These are phyloP conservation scores for Glomus cerebriforme DNA, from an alignment of 192 early-diverging fungal genomes.

Conservation along the genomic window DNA sequence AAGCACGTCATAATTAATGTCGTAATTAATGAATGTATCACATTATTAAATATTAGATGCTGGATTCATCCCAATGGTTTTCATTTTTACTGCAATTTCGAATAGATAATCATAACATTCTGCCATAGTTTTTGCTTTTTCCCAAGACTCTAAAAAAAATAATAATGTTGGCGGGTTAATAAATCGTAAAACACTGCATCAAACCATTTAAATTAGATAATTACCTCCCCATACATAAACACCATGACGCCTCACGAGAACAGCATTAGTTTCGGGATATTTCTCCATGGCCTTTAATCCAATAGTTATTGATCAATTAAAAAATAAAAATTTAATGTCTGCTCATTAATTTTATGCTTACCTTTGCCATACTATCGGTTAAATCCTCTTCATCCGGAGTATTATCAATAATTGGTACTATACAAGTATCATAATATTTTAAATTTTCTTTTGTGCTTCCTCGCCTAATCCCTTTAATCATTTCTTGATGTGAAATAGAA, in stretches of 20 bases:
- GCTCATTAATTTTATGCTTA: conserved; percentile 26
- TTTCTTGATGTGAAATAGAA: conserved; percentile 93
- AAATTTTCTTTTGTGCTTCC: conserved; percentile 67
- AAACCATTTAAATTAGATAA: background rate
- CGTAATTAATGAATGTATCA: no score
- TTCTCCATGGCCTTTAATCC: conserved; percentile 69
- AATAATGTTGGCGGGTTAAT: background rate
- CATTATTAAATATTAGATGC: no score
- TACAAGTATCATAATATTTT: conserved; percentile 77
- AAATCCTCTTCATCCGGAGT: conserved; percentile 92
- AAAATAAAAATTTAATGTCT: background rate
- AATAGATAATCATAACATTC: conserved; percentile 99
- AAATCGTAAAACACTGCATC: background rate
- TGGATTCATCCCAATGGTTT: conserved; percentile 81
- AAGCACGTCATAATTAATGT: no score
- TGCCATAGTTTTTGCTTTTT: conserved; percentile 96
- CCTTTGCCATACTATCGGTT: conserved; percentile 79
- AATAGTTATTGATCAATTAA: conserved; percentile 10
- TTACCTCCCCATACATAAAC: conserved; percentile 96
- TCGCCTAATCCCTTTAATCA: conserved; percentile 96
- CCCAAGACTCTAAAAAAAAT: conserved; percentile 71
- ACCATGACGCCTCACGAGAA: conserved; percentile 92
- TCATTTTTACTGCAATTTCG: conserved; percentile 95
- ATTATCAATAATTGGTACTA: conserved; percentile 96
- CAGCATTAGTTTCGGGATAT: conserved; percentile 90